Percentiles rank a stretch among this genome's conserved stretches.
Evolutionary conservation across 805 yeast genomes (phyloP).

Genomic region (Starmerella sirachaensis): DNA sequence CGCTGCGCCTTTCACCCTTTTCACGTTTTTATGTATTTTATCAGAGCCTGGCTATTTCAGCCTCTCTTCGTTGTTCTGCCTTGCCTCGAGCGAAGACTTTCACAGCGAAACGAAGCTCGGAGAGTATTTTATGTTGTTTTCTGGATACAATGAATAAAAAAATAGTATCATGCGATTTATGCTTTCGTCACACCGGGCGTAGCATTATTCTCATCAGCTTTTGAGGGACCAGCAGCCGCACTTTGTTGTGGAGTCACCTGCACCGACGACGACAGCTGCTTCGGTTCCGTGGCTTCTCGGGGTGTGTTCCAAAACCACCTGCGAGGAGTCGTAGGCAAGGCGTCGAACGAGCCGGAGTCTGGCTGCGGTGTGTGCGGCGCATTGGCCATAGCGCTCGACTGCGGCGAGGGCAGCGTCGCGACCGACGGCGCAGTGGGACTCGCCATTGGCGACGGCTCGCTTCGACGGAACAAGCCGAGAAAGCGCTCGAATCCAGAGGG

Average conservation of each 20-base stretch:
- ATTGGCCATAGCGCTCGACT: not conserved
- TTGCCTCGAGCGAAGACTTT: not conserved
- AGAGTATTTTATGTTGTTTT: too few species aligned
- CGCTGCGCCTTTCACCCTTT: not conserved
- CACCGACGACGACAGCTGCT: too few species aligned
- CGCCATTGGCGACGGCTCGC: not conserved
- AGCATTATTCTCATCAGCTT: too few species aligned
- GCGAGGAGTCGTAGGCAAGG: conserved; percentile 4
- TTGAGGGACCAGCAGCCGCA: too few species aligned
- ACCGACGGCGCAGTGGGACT: not conserved
- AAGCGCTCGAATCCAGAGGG: conserved; percentile 17
- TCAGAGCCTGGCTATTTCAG: not conserved
- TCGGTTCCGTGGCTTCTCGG: too few species aligned
- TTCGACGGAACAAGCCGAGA: conserved; percentile 12
- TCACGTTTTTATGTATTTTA: not conserved
- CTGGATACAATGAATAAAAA: too few species aligned
- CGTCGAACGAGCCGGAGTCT: not conserved
- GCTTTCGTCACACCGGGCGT: too few species aligned
- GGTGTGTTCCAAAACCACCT: conserved; percentile 10
- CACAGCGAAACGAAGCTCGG: too few species aligned
- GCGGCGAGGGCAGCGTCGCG: conserved; percentile 1
- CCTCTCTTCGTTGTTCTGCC: too few species aligned
- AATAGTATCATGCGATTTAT: too few species aligned
- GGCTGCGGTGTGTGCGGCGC: conserved; percentile 6
- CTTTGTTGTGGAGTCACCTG: too few species aligned